Conservation (phyloP, 2,329 filamentous ascomycete genomes). For the Cladorrhinum sp. region DNA sequence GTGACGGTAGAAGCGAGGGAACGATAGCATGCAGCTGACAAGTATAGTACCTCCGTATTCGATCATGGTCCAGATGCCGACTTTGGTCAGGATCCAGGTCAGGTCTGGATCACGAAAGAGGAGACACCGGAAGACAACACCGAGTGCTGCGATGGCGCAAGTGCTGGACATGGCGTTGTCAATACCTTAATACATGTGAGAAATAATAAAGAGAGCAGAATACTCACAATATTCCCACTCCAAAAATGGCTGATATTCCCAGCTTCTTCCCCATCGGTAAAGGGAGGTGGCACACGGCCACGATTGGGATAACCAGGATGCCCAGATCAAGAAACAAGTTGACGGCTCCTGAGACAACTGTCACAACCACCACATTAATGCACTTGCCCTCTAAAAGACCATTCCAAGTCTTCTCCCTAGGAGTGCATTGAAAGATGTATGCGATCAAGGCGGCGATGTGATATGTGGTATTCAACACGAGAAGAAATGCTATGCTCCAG, state of each 20-base stretch:
- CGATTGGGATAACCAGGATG: constrained; percentile 18
- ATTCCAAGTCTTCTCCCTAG: constrained; percentile 22
- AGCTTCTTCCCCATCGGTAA: constrained; percentile 19
- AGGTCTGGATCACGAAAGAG: constrained; percentile 18
- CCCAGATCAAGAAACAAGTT: constrained; percentile 22
- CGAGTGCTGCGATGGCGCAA: constrained; percentile 19
- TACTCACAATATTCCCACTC: constrained; percentile 18
- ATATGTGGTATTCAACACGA: constrained; percentile 18
- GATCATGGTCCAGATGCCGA: constrained; percentile 24
- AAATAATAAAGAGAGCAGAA: not conserved
- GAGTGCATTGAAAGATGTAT: constrained; percentile 21
- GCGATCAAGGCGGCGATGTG: constrained; percentile 16
- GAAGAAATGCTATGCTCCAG: constrained; percentile 17
- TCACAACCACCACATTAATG: constrained; percentile 19
- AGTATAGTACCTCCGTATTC: constrained; percentile 22
- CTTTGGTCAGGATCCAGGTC: constrained; percentile 20
- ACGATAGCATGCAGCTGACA: constrained; percentile 22
- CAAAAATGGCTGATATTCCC: constrained; percentile 21
- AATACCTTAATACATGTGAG: not conserved
- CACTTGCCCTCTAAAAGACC: constrained; percentile 15
- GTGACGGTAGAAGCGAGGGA: constrained; percentile 20
- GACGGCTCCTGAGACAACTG: constrained; percentile 13
- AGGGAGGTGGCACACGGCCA: constrained; percentile 17
- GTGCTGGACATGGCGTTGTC: constrained; percentile 5
- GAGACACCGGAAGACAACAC: constrained; percentile 16